Evolutionary conservation across 148 eudicot species (phyloP), one percentile per base, ranked within the genome.

Genomic region (Suaeda aralocaspica): DNA sequence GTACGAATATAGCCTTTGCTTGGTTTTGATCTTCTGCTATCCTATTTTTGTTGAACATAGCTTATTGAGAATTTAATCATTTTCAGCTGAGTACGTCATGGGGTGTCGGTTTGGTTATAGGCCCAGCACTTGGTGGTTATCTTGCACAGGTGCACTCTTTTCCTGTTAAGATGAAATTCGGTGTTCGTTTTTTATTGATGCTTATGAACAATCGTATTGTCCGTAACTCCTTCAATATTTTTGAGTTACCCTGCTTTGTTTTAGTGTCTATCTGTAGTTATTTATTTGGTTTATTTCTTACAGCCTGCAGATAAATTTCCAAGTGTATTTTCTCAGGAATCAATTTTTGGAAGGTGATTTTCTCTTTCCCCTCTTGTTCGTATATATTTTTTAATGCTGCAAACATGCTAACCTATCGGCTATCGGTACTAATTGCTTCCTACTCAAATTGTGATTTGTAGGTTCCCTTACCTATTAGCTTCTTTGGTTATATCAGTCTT

Each of bases 261-360:
- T 16, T 5, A 9, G 41, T 55, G 71, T 28, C 61, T 8, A 31
- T 30, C 15, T 45, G 21, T 52, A 28, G 15, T 49, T 30, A 0
- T 60, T 9, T 28, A 19, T 36, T 19, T 26, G 15, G 14, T 22
- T 52, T 26, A 26, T 22, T 33, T 70, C 31, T 8, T 58, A 53
- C 67, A 86, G 90, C 90, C 90, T 69, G 90, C 88, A 73, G 86
- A 82, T 0, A 86, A 82, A 52, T 86, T 77, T 72, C 90, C 90
- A 2, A 42, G 58, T 31, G 19, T 86, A 10, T 84, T 86, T 58
- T 78, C 90, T 8, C 58, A 66, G 36, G 77, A 80, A 31, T 86
- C 87, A 63, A 30, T 86, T 53, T 86, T 86, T 41, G 90, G 85
- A 51, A 82, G 87, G 90, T 86, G 59, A 64, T n/a, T 31, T 18